Evolutionary conservation across 345 rosid genomes (phyloP).

Genomic region (Reutealis trisperma): DNA sequence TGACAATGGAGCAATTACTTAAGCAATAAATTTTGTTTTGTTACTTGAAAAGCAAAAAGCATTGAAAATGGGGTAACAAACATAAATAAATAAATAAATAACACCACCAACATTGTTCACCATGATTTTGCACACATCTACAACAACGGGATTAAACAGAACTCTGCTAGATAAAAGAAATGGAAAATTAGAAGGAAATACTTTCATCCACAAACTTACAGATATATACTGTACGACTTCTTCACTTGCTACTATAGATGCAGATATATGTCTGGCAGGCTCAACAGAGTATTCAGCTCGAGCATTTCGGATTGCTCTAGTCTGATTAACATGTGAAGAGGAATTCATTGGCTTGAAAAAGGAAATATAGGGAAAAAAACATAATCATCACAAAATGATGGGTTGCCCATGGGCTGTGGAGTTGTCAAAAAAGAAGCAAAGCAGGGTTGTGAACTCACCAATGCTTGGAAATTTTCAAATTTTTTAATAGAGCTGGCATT

Average conservation of each 20-base stretch:
- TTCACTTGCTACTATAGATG: slow-evolving; percentile 73
- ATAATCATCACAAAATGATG: background rate
- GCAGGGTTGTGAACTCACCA: slow-evolving; percentile 53
- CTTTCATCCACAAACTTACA: slow-evolving; percentile 45
- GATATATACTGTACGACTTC: slow-evolving; percentile 83
- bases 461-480: slow-evolving; percentile 85
- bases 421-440: background rate
- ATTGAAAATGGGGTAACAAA: background rate
- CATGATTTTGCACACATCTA: background rate
- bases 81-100: background rate
- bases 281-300: slow-evolving; percentile 97
- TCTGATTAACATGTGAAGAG: slow-evolving; percentile 42
- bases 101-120: background rate
- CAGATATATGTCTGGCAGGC: slow-evolving; percentile 95
- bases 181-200: background rate
- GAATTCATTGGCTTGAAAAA: slow-evolving; percentile 9
- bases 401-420: background rate
- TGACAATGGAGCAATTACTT: background rate
- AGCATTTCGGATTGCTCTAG: slow-evolving; percentile 88
- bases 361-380: background rate
- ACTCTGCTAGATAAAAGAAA: background rate
- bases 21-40: background rate
- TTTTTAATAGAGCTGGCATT: slow-evolving; percentile 53
- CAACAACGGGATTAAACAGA: background rate
- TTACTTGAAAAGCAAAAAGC: background rate